phyloP scores from a whole-genome alignment of 2,329 filamentous ascomycete species.

The Pestalotiopsis fici region DNA sequence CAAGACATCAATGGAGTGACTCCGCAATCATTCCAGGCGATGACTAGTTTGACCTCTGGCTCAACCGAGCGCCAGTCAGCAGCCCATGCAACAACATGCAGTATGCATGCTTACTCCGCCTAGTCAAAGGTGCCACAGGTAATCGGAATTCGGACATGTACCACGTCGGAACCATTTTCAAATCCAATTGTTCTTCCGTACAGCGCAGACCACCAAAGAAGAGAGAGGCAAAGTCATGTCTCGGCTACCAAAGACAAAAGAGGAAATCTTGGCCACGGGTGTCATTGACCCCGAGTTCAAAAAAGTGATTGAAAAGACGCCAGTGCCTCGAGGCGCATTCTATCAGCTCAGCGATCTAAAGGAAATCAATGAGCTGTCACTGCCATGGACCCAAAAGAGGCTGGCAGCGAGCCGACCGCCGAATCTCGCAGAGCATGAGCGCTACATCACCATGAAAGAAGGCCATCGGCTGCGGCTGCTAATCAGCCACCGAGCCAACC shows the following conservation, averaged over 20 bases:
- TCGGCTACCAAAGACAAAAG: constrained; percentile 2
- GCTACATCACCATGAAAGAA: constrained; percentile 7
- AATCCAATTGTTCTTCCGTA: not conserved
- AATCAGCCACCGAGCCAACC: not conserved
- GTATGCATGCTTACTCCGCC: not conserved
- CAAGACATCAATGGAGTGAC: not conserved
- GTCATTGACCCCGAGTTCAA: constrained; percentile 14
- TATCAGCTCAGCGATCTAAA: not conserved
- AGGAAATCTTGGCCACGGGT: constrained; percentile 14
- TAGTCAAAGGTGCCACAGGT: not conserved
- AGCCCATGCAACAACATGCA: too few species aligned
- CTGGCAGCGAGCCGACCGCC: constrained; percentile 5
- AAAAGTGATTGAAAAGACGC: constrained; percentile 11
- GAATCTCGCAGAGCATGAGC: constrained; percentile 13
- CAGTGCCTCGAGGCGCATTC: constrained; percentile 10
- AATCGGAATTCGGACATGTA: not conserved
- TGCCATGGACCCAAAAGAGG: not conserved
- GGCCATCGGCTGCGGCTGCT: constrained; percentile 12
- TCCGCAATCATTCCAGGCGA: not conserved
- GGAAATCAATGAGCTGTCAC: constrained; percentile 1
- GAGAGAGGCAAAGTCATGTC: not conserved
- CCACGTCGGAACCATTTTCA: not conserved
- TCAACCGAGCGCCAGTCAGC: not conserved
- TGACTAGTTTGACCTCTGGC: not conserved
- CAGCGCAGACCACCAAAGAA: not conserved